A percentile compares a stretch with the other conserved stretches of the same genome.
Conservation (phyloP, 1,284 basidiomycete species). For the Coniferiporia sulphurascens region DNA sequence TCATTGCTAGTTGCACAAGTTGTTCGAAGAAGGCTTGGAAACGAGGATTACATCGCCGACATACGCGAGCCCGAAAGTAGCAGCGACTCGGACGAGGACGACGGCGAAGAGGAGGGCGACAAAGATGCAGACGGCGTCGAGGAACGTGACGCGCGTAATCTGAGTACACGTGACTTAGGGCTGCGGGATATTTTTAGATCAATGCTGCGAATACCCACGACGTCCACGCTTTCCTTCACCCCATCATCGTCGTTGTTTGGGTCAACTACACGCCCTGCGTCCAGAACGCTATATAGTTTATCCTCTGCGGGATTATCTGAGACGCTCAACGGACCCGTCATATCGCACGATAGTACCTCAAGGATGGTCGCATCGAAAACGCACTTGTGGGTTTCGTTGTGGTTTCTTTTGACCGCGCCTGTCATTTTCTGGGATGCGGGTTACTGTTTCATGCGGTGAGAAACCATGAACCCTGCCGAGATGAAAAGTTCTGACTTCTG, state of each 20-base stretch:
- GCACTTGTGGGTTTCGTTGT: slow-evolving; percentile 58
- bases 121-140: not conserved
- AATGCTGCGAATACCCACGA: slow-evolving; percentile 6
- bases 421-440: slow-evolving; percentile 64
- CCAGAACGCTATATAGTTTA: not conserved
- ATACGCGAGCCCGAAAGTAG: not conserved
- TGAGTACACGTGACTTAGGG: not conserved
- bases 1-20: not conserved
- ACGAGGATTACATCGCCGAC: not conserved
- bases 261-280: slow-evolving; percentile 11
- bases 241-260: slow-evolving; percentile 3
- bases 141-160: not conserved
- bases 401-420: slow-evolving; percentile 62
- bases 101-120: not conserved
- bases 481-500: slow-evolving; percentile 1
- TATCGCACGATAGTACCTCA: not conserved
- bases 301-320: not conserved
- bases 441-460: slow-evolving; percentile 68
- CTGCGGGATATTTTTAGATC: not conserved
- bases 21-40: not conserved
- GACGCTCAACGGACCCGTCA: not conserved
- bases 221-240: not conserved
- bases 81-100: not conserved
- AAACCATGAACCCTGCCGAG: not conserved
- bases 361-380: slow-evolving; percentile 44